Conservation (phyloP, 768 basidiomycete species). For the Coprinellus micaceus region DNA sequence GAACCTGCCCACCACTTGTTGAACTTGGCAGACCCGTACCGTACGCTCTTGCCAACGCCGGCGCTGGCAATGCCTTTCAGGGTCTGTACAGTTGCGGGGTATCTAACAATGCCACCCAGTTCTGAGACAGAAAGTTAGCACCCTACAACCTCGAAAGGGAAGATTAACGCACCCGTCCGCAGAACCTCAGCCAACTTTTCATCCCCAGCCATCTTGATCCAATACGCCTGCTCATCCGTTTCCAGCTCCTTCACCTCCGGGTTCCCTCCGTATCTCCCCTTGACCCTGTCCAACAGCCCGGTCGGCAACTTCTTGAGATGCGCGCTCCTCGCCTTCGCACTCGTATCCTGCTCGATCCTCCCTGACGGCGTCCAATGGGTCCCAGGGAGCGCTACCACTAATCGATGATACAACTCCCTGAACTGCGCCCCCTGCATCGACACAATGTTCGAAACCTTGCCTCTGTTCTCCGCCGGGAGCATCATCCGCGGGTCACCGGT, state of each 20-base stretch:
- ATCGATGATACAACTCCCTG: constrained; percentile 77
- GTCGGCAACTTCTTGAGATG: constrained; percentile 79
- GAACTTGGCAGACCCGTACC: constrained; percentile 74
- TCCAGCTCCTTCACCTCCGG: constrained; percentile 33
- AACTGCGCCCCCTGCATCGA: constrained; percentile 78
- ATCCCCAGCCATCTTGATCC: constrained; percentile 69
- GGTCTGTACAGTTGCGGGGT: constrained; percentile 80
- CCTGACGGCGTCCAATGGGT: constrained; percentile 58
- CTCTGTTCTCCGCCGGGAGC: constrained; percentile 89
- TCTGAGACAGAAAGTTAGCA: constrained; percentile 40
- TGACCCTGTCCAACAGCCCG: constrained; percentile 56
- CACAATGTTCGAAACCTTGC: constrained; percentile 94
- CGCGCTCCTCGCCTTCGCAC: constrained; percentile 61
- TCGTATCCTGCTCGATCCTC: constrained; percentile 71
- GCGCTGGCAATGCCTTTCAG: constrained; percentile 84
- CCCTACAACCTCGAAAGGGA: not conserved
- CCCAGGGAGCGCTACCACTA: constrained; percentile 75
- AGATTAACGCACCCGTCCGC: constrained; percentile 42
- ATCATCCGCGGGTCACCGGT: constrained; percentile 91
- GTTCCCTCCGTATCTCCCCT: constrained; percentile 43
- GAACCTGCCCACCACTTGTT: constrained; percentile 75
- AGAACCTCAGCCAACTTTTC: constrained; percentile 51
- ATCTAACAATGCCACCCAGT: constrained; percentile 71
- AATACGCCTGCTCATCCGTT: constrained; percentile 72
- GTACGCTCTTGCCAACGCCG: constrained; percentile 72